Evolutionary conservation across 208 protist species (phyloP), one percentile per base, ranked within the genome.

Genomic region (Leishmania gerbilli): DNA sequence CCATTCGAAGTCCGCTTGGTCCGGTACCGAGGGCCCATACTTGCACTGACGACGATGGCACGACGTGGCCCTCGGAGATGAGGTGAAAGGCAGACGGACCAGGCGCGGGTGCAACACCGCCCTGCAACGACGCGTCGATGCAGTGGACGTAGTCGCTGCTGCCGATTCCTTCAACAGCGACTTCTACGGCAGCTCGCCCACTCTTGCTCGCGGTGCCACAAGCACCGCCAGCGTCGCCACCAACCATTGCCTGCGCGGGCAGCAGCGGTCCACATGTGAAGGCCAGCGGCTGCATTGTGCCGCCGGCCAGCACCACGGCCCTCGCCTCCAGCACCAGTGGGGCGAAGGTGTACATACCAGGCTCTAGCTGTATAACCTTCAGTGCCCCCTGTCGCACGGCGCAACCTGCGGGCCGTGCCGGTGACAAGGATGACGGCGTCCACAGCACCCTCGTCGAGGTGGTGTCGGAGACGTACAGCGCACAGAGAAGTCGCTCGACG

Each of bases 211-310:
- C 76, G 49, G 9, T 34, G 0, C 2, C 40, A 8, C 9, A 13
- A 45, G 60, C 27, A 56, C 4, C 37, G 31, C 71, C 21, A 65
- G n/a, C 13, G 47, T 71, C 42, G 19, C 62, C 5, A n/a, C 37
- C 17, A 5, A 8, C 0, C 40, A 19, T 53, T 15, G 68, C 9
- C 40, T 17, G 49, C 51, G 40, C 13, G 0, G 84, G 72, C 9
- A 98, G 79, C 15, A 99, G 87, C 15, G 96, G 91, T 4, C 88
- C 87, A 74, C 90, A 91, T 76, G 96, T 92, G 17, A 98, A 91
- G 15, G 85, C 79, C 27, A 98, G 87, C 1, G 98, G 98, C 79
- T 96, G 91, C 95, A 99, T 98, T 0, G 98, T 99, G 27, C 98
- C 98, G 34, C 98, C 97, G 11, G 94, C 95, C 37, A 99, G 81